Evolutionary conservation across 495 filamentous ascomycete species (phyloP), one percentile per base, ranked within the genome.

Genomic region (Lepraria neglecta): DNA sequence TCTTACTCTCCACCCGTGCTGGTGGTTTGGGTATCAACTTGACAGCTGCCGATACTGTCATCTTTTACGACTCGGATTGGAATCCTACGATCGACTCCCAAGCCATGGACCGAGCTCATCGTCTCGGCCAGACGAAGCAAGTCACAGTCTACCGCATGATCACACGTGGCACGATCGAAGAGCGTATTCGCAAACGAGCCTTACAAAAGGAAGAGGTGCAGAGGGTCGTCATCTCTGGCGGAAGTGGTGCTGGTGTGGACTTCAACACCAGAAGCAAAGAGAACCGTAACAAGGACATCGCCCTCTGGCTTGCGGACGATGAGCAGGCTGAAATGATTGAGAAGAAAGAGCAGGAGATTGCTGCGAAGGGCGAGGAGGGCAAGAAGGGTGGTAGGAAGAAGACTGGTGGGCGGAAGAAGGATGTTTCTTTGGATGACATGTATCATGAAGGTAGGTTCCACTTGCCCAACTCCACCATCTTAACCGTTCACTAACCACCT

Each of bases 51-150:
- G 84, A 87, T 66, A 98, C 92, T 7, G 94, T 98, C 72, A 98
- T 98, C 71, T 98, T 98, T 82, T 98, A 98, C 79, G 94, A 98
- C 68, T 95, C 90, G 11, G 94, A 98, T 71, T 98, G 94, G 94
- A 98, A 98, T 72, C 94, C 94, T 31, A 98, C 94, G 19, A 97
- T 98, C 68, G 94, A 98, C 73, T 92, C 87, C 28, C 94, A 98
- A 71, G 94, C 94, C 71, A 97, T 97, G 95, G 94, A 98, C 73
- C 90, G 94, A 69, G 94, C 94, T 28, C 94, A 98, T 80, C 91
- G 94, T 79, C 86, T 98, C 24, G 94, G 94, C 45, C 94, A 98
- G 74, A 97, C 94, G 4, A 84, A 84, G 65, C 94, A 98, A 72
- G 94, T 98, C 51, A 95, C 91, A 0, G 95, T 98, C 15, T 98